Evolutionary conservation across 2,329 filamentous ascomycete genomes (phyloP).

Genomic region (Beauveria brongniartii): DNA sequence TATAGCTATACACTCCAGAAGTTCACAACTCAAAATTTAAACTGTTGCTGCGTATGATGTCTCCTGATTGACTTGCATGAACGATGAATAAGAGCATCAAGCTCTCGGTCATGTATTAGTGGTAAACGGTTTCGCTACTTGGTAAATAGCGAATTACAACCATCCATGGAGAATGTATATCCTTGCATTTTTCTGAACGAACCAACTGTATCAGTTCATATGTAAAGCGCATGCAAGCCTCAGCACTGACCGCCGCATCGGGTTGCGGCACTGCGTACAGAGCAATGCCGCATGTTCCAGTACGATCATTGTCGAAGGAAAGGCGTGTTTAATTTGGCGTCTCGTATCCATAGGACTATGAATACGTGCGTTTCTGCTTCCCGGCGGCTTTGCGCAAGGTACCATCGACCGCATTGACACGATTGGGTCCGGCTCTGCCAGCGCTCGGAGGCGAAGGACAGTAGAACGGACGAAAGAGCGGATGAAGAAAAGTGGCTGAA

Average conservation of each 20-base stretch:
- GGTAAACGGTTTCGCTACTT: too few relatives aligned
- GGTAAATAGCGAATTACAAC: background rate
- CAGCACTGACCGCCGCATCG: background rate
- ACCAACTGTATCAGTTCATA: too few relatives aligned
- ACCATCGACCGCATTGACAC: background rate
- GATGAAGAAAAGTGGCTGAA: background rate
- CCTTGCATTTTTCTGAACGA: too few relatives aligned
- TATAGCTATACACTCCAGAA: too few relatives aligned
- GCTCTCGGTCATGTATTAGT: too few relatives aligned
- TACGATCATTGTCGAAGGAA: background rate
- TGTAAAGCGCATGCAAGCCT: background rate
- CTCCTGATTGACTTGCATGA: too few relatives aligned
- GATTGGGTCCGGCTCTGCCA: background rate
- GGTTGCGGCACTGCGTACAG: background rate
- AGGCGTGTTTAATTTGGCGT: too few relatives aligned
- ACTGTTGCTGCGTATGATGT: too few relatives aligned
- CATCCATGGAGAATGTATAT: too few relatives aligned
- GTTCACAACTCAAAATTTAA: too few relatives aligned
- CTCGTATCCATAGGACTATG: background rate
- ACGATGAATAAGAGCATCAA: too few relatives aligned
- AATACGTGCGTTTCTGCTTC: background rate
- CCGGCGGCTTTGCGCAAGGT: background rate
- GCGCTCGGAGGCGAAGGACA: background rate
- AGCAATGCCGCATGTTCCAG: background rate
- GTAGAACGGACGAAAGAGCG: background rate